phyloP scores from a whole-genome alignment of 805 yeast species.

The Pichia exigua region DNA sequence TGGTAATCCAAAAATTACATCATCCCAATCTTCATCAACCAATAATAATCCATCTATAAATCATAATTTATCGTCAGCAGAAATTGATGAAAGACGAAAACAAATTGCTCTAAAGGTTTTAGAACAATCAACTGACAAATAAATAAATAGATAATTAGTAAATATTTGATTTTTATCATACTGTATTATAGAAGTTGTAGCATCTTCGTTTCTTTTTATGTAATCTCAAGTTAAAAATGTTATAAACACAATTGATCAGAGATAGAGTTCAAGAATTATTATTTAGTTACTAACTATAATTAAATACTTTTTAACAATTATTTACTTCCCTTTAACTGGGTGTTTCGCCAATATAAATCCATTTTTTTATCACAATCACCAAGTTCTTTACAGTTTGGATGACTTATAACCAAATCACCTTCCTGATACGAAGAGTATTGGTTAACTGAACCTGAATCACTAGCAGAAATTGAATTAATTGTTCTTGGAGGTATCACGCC shows the following conservation, averaged over 20 bases:
- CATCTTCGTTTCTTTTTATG: background rate
- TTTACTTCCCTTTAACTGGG: background rate
- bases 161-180: background rate
- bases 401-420: constrained; percentile 63
- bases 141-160: background rate
- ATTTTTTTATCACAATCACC: constrained; percentile 39
- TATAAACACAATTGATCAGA: no score
- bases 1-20: background rate
- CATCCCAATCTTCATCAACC: background rate
- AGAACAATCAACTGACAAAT: constrained; percentile 36
- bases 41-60: background rate
- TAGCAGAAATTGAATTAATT: background rate
- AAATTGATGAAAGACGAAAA: constrained; percentile 68
- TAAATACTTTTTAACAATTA: background rate
- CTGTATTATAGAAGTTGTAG: background rate
- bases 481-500: constrained; percentile 49
- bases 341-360: background rate
- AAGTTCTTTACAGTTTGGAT: constrained; percentile 47
- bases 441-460: background rate
- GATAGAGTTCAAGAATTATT: no score
- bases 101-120: constrained; percentile 69
- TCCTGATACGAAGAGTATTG: constrained; percentile 42
- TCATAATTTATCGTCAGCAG: constrained; percentile 21
- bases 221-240: no score
- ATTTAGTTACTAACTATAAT: background rate